phyloP scores from a whole-genome alignment of 768 basidiomycete species.

The Botryobasidium botryosum region DNA sequence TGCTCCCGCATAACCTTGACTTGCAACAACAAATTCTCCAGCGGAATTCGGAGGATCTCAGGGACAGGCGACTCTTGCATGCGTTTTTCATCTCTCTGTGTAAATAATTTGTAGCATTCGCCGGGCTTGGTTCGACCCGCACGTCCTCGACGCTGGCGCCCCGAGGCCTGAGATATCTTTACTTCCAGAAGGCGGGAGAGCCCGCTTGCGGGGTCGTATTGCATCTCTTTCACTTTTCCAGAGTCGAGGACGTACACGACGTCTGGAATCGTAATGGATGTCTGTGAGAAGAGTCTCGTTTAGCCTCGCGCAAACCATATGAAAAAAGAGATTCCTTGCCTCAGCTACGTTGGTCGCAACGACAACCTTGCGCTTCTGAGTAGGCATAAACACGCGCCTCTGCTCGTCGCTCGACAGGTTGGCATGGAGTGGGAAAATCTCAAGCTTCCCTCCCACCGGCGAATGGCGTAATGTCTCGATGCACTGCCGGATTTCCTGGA shows the following conservation, averaged over 20 bases:
- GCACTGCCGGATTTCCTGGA: slow-evolving; percentile 71
- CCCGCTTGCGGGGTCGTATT: slow-evolving; percentile 48
- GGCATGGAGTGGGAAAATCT: slow-evolving; percentile 70
- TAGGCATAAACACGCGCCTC: slow-evolving; percentile 48
- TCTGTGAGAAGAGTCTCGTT: slow-evolving; percentile 26
- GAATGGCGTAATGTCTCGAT: slow-evolving; percentile 37
- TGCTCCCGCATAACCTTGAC: slow-evolving; percentile 66
- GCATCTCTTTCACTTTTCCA: slow-evolving; percentile 74
- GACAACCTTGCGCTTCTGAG: slow-evolving; percentile 62
- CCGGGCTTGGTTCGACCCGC: slow-evolving; percentile 78
- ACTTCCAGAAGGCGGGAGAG: slow-evolving; percentile 63
- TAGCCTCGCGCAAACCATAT: not conserved
- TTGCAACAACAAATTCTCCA: slow-evolving; percentile 66
- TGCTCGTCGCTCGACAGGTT: slow-evolving; percentile 80
- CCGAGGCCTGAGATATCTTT: slow-evolving; percentile 65
- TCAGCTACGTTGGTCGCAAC: slow-evolving; percentile 87
- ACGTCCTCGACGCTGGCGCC: slow-evolving; percentile 70
- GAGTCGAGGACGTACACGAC: slow-evolving; percentile 71
- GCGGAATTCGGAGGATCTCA: slow-evolving; percentile 73
- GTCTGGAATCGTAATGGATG: slow-evolving; percentile 83
- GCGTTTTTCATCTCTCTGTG: slow-evolving; percentile 45
- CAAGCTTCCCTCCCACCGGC: slow-evolving; percentile 23
- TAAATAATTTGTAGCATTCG: slow-evolving; percentile 78
- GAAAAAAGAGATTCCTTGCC: slow-evolving; percentile 26
- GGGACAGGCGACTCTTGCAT: slow-evolving; percentile 65